Base-by-base conservation (phyloP, 179 eudicot species). In the Patellifolia procumbens region DNA sequence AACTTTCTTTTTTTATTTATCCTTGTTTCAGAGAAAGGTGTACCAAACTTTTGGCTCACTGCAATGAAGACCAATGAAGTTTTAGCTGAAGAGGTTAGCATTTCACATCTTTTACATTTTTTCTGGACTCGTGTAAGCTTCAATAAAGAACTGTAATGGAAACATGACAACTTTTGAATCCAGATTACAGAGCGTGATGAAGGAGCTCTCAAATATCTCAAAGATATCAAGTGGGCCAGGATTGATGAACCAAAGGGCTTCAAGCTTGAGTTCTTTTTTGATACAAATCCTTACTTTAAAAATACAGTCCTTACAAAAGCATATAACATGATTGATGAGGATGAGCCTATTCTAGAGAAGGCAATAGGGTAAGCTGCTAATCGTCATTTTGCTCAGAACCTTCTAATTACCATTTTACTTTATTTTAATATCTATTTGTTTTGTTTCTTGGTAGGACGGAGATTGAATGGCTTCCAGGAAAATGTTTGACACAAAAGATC, bases 101-200 rank as follows among this genome's bases (percentile, higher is more conserved):
- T 9, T 19, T 34, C 45, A 1, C 32, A 60, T 28, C 48, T 77
- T 31, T 61, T 16, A 12, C n/a, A 80, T 43, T 43, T 35, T 32
- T 12, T 2, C 43, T 31, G 7, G 32, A 24, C 5, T 72, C 17
- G 4, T 15, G n/a, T 39, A 9, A 24, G 39, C 26, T 31, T 35
- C 9, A 39, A n/a, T 31, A 37, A 56, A 0, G 62, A 55, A 42
- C 48, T 70, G 1, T 10, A 78, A 24, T 7, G 15, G 29, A 29
- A 43, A 48, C 48, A 9, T 78, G 69, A 46, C 37, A 10, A 55
- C 16, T 55, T 48, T 75, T 31, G 45, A 59, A 48, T 84, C 37
- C 83, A 92, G 97, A 89, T 94, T 49, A 87, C 98, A 16, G 97
- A 94, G 85, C 86, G 91, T 12, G 98, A 94, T 87, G 98, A 92